Base-by-base conservation (phyloP, 2,329 filamentous ascomycete genomes). In the Aspergillus pseudonomiae region DNA sequence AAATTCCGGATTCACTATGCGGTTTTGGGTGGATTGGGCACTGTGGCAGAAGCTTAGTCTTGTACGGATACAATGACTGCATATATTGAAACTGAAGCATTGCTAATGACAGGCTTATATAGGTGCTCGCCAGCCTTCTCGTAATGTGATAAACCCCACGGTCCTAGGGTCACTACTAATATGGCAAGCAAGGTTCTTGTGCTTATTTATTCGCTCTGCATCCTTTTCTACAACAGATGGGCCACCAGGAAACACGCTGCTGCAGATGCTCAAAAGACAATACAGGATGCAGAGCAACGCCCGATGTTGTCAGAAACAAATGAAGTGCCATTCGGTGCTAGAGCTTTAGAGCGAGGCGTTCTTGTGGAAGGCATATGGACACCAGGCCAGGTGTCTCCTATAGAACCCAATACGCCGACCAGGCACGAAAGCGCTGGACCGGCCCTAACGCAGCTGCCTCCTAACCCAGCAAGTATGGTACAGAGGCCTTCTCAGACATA, bases 41-140 rank as follows among this genome's bases (percentile, higher is more conserved):
- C 81, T 95, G 71, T 97, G 93, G 93, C 88, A 95, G 83, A 89
- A 96, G 81, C 89, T 97, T 88, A 91, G 89, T 59, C 92, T 96
- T 81, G 93, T 96, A 82, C 83, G 91, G 84, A 26, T 26, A 41
- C 24, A 34, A 46, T 21, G 10, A 48, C 24, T 19, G 24, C 30
- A 9, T 24, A 1, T 30, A 7, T 4, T 5, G 24, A 24, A n/a
- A 12, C 16, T 41, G 28, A 10, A 53, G 6, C 19, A 41, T 7
- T 43, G 19, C 41, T 48, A 61, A 71, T 77, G 57, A 71, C 43
- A 24, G 10, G 7, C 59, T 43, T 45, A 19, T 26, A 62, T 67
- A 96, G 92, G 85, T 93, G 34, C 85, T 96, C 56, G 91, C 84
- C 43, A 86, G 86, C 69, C 86, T 86, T 63, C 93, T 96, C 68